Evolutionary conservation across 495 filamentous ascomycete genomes (phyloP), one percentile per base, ranked within the genome.

Genomic region (Ramalina intermedia): DNA sequence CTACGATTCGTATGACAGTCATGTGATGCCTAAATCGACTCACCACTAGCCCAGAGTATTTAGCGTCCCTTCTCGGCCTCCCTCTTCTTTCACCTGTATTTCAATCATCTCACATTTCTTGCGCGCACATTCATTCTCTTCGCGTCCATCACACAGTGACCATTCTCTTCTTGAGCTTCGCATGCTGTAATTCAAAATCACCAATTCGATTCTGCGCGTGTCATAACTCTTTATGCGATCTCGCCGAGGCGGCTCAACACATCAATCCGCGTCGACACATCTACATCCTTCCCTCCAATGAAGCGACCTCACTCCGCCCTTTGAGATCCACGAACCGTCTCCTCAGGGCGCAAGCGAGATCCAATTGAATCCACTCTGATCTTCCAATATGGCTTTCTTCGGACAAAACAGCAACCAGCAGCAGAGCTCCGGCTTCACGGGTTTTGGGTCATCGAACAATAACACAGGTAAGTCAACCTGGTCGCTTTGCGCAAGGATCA

Each of bases 381-480:
- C 42, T 33, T 33, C 17, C n/a, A 51, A 27, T 48, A 72, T 72
- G 67, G 68, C 67, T 58, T 69, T 70, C 61, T 82, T 82, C 62
- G 79, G 79, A 58, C 68, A 74, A 56, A 76, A 70, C 52, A 77
- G 76, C 58, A 66, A 73, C 37, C 53, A 62, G 40, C 60, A 60
- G 43, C 67, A 72, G 52, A 71, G 69, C 47, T 68, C 68, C 53
- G 73, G 69, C 48, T 76, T 72, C 58, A 68, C 69, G 24, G 70
- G 68, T 26, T 73, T 82, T 60, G 76, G 77, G 48, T 52, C 70
- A 16, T 79, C 68, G 59, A 74, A 67, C 56, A 73, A 70, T 52
- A 61, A 58, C 50, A 61, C 64, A 36, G 68, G 69, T 71, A 66
- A 47, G 66, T 71, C 43, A 14, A 37, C 33, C 33, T 51, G 37